Percentiles rank a stretch among this genome's conserved stretches.
Conservation (phyloP, 257 asterid species). For the Euphrasia confusa region DNA sequence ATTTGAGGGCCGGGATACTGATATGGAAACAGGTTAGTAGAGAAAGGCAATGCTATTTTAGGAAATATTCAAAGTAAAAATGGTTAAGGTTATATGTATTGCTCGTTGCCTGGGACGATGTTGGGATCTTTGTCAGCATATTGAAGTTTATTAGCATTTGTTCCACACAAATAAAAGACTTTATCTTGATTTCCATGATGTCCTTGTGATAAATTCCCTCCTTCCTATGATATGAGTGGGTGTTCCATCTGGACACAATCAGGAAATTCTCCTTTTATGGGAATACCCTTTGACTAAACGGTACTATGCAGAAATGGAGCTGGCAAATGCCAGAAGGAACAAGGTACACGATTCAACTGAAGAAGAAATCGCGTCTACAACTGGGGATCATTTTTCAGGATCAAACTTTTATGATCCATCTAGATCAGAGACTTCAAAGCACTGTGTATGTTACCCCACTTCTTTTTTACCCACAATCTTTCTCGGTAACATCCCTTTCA, state of each 20-base stretch:
- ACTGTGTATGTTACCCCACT: slow-evolving; percentile 19
- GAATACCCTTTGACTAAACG: slow-evolving; percentile 21
- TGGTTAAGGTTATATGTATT: slow-evolving; percentile 9
- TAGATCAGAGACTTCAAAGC: slow-evolving; percentile 43
- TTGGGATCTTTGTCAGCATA: slow-evolving; percentile 11
- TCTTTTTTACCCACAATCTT: slow-evolving; percentile 19
- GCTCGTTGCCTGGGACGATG: slow-evolving; percentile 16
- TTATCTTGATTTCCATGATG: slow-evolving; percentile 6
- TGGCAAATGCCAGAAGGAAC: slow-evolving; percentile 69
- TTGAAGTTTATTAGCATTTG: background rate
- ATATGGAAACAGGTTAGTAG: slow-evolving; percentile 77
- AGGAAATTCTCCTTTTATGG: slow-evolving; percentile 13
- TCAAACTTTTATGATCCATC: slow-evolving; percentile 43
- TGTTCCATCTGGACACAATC: slow-evolving; percentile 17
- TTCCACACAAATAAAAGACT: background rate
- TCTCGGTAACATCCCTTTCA: slow-evolving; percentile 14
- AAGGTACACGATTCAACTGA: slow-evolving; percentile 58
- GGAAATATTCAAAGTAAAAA: slow-evolving; percentile 16
- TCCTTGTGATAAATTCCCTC: slow-evolving; percentile 4
- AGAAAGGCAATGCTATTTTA: slow-evolving; percentile 14
- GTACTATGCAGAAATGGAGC: slow-evolving; percentile 64
- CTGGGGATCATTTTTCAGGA: slow-evolving; percentile 59
- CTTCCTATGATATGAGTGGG: slow-evolving; percentile 7
- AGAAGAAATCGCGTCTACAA: slow-evolving; percentile 78
- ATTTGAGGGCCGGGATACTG: slow-evolving; percentile 94